Base-by-base conservation (phyloP, 208 protist species). In the Borovskyia barvae region DNA sequence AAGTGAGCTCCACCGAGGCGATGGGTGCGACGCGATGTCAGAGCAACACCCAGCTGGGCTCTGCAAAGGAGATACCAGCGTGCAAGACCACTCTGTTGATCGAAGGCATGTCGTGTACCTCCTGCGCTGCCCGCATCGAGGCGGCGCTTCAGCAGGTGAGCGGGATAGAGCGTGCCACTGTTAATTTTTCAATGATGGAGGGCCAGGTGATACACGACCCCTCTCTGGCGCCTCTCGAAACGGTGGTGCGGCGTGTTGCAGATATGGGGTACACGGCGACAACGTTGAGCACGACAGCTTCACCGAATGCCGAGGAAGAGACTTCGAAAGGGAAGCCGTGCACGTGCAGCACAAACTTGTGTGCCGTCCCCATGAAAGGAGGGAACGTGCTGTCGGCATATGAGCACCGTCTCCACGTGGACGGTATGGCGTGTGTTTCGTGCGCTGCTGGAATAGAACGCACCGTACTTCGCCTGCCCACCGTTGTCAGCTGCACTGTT, bases 351-450 rank as follows among this genome's bases (percentile, higher is more conserved):
- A 66, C 57, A 2, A 74, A 63, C 32, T 37, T 66, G 51, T 59
- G 39, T 41, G 56, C 57, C 30, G 19, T 57, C 3, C 60, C 61
- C 2, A 37, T 71, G 30, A 14, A 60, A 29, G 36, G 50, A 2
- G 63, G 42, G 22, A 48, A 43, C 19, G 43, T 56, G 19, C 42
- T 54, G 20, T 66, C 53, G 6, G 61, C 41, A 26, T 64, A 66
- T 35, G 66, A 66, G 24, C 57, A 72, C 45, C 53, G 46, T 5
- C 28, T 93, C 3, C 25, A 85, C 11, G 67, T 97, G 29, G 41
- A 85, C 36, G 91, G 93, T 25, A 97, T 97, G 94, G 91, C 93
- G 32, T 97, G 95, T 65, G 77, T 75, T n/a, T 92, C 89, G 8
- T 97, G 95, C 60, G 89, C 93, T 20, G 72, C 79, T 14, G 80